Evolutionary conservation across 2,329 filamentous ascomycete species (phyloP).

Genomic region (Cladosporium sp.): DNA sequence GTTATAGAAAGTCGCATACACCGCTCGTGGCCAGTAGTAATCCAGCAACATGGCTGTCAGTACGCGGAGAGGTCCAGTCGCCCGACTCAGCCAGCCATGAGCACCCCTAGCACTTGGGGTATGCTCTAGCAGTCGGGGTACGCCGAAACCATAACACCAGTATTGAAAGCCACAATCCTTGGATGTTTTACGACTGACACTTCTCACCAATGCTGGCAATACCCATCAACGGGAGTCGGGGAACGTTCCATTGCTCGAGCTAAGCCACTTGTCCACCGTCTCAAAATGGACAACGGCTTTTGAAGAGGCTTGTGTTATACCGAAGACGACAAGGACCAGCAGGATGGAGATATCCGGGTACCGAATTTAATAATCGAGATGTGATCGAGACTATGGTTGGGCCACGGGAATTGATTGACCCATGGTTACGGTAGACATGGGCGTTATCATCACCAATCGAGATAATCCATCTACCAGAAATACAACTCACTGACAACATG

Average conservation of each 20-base stretch:
- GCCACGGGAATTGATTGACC: no score
- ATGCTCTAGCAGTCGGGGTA: no score
- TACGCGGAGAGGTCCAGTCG: neutral
- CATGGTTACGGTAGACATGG: neutral
- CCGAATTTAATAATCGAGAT: neutral
- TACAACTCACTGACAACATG: neutral
- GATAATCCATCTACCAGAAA: neutral
- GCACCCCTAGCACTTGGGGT: neutral
- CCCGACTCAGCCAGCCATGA: neutral
- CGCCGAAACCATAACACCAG: no score
- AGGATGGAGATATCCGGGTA: neutral
- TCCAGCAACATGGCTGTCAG: neutral
- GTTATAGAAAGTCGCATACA: no score
- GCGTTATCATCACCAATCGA: neutral
- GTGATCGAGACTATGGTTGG: neutral
- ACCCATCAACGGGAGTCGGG: neutral
- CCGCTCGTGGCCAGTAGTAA: neutral
- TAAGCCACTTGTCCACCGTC: no score
- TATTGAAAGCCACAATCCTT: slow-evolving; percentile 1
- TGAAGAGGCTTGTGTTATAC: no score
- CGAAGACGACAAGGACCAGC: neutral
- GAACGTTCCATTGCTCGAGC: no score
- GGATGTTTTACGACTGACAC: neutral
- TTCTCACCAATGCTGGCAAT: neutral
- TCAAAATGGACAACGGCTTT: neutral